Conservation (phyloP, 495 filamentous ascomycete species). For the Pyrenula massariospora region DNA sequence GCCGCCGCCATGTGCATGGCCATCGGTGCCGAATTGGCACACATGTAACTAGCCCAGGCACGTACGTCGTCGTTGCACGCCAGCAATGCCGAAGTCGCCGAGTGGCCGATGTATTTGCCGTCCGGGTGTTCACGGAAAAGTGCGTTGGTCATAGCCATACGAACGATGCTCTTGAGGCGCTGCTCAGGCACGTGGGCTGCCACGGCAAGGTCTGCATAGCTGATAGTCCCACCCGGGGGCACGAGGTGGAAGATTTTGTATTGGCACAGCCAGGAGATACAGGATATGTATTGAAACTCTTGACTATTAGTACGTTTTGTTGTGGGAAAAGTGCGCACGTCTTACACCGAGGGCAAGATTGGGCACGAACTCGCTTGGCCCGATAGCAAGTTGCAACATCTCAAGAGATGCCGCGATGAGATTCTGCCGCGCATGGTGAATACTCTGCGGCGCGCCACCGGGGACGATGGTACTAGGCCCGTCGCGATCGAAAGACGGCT, state of each 20-base stretch:
- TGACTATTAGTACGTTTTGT: neutral
- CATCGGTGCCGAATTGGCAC: constrained; percentile 4
- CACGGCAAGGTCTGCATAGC: constrained; percentile 15
- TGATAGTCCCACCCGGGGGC: constrained; percentile 12
- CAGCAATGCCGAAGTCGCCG: constrained; percentile 16
- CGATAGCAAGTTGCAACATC: constrained; percentile 10
- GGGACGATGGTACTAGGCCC: neutral
- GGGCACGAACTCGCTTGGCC: constrained; percentile 14
- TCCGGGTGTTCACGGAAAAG: constrained; percentile 14
- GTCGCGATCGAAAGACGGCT: neutral
- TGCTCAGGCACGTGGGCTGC: constrained; percentile 11
- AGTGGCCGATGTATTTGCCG: constrained; percentile 12
- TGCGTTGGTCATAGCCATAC: constrained; percentile 24
- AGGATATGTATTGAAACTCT: constrained; percentile 14
- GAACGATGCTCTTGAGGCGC: constrained; percentile 14
- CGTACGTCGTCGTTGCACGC: constrained; percentile 6
- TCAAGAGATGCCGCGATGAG: constrained; percentile 8
- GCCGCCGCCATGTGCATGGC: constrained; percentile 11
- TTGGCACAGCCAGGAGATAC: constrained; percentile 10
- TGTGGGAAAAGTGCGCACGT: neutral
- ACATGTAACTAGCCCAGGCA: constrained; percentile 14
- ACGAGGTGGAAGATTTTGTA: constrained; percentile 16
- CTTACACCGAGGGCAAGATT: constrained; percentile 9
- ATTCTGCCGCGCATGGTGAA: neutral
- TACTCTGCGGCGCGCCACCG: neutral